Evolutionary conservation across 176 grass and related monocot species (phyloP).

Genomic region (Avena insularis): DNA sequence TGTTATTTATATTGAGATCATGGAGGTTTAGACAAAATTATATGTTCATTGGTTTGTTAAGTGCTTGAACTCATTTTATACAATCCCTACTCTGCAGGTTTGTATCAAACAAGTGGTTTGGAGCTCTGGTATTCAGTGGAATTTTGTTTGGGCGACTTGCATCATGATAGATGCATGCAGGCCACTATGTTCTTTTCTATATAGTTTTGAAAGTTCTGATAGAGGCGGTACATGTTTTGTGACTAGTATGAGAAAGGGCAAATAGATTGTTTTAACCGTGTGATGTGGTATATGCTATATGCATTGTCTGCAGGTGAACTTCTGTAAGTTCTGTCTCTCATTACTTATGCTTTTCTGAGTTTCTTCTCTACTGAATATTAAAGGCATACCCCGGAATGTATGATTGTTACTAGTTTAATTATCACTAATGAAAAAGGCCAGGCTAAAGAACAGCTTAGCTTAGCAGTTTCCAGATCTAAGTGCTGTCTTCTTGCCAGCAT

Average conservation of each 20-base stretch:
- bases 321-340: constrained; percentile 4
- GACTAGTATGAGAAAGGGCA: neutral
- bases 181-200: neutral
- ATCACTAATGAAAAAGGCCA: neutral
- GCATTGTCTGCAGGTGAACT: neutral
- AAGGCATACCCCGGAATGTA: neutral
- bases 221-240: neutral
- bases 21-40: neutral
- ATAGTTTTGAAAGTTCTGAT: constrained; percentile 6
- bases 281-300: neutral
- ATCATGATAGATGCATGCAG: constrained; percentile 42
- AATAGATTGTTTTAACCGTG: neutral
- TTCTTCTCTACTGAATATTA: neutral
- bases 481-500: neutral
- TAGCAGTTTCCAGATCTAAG: neutral
- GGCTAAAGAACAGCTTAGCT: neutral
- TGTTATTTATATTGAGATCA: constrained; percentile 21
- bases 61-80: constrained; percentile 6
- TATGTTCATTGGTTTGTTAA: neutral
- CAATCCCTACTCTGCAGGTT: constrained; percentile 55
- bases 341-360: neutral
- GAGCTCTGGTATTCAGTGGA: constrained; percentile 73
- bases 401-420: neutral
- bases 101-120: constrained; percentile 92
- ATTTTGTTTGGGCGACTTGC: constrained; percentile 69